Base-by-base conservation (phyloP, 2,329 filamentous ascomycete genomes). In the Sarocladium strictum region DNA sequence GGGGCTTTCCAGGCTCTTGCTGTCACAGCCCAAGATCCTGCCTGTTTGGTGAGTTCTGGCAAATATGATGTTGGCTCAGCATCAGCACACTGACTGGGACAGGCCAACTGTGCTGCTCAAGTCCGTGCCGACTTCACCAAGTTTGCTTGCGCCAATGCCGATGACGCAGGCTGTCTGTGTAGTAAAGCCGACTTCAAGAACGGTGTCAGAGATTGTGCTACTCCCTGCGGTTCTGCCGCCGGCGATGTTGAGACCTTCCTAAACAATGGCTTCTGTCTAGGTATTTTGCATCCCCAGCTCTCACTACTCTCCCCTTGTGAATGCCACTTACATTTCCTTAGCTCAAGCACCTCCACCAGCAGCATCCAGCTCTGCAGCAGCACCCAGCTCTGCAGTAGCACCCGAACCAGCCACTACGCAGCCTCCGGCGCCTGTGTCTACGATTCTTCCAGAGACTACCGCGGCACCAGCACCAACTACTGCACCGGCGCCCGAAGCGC, bases 121-220 rank as follows among this genome's bases (percentile, higher is more conserved):
- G 41, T 60, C 6, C 60, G 60, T 52, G 54, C 43, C 40, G 43
- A 61, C 2, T 64, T 64, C 54, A 27, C 56, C 15, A 59, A 60
- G 27, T 54, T 55, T 33, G 55, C 53, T 10, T 71, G 69, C 38
- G 35, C 45, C n/a, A 64, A 58, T 56, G 65, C 65, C 32, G 59
- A 62, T 40, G 61, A 69, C 26, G 62, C 62, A 19, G 60, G 63
- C 15, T 78, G 76, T 57, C 65, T 78, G 15, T 78, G 76, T 58
- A 60, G 57, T 26, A 68, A 68, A 11, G 53, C 63, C 1, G 61
- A 61, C 19, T 73, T 72, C 53, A 47, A 61, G 26, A 61, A 61
- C 54, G 71, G 70, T n/a, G 65, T 76, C 47, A 61, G 64, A 21
- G 73, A 76, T 50, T 77, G 75, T 55, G 67, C 72, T 43, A 61